Evolutionary conservation across 2,329 filamentous ascomycete genomes (phyloP).

Genomic region (Apiospora kogelbergensis): DNA sequence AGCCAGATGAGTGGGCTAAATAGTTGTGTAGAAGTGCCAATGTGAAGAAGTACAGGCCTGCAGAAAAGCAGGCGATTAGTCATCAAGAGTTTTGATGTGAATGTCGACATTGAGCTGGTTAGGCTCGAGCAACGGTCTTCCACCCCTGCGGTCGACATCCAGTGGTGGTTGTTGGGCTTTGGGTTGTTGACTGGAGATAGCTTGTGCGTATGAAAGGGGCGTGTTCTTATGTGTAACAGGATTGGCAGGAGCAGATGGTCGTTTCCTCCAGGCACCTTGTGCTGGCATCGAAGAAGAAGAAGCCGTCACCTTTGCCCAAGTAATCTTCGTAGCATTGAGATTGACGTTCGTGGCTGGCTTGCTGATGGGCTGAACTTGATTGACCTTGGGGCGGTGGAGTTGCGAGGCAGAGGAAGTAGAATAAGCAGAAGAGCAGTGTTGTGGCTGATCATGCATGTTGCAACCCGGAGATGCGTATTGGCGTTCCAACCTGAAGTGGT

Average conservation of each 20-base stretch:
- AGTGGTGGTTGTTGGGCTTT: not conserved
- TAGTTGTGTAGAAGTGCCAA: no score
- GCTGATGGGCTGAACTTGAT: not conserved
- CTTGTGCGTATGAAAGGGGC: not conserved
- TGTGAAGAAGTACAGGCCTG: no score
- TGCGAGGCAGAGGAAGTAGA: not conserved
- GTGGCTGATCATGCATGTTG: not conserved
- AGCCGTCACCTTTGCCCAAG: not conserved
- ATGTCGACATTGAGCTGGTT: not conserved
- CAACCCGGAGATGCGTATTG: not conserved
- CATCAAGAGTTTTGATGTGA: no score
- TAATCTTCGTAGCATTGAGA: not conserved
- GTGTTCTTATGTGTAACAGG: not conserved
- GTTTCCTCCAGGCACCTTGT: not conserved
- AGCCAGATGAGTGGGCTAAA: no score
- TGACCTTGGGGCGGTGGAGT: not conserved
- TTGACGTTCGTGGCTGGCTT: no score
- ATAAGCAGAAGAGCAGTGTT: not conserved
- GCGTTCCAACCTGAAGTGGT: not conserved
- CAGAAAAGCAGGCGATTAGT: no score
- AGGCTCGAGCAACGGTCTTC: not conserved
- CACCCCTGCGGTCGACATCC: not conserved
- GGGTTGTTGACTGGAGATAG: not conserved
- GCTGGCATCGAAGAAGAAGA: not conserved
- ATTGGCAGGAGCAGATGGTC: not conserved